These are phyloP conservation scores for Saccharum officinarum DNA, from an alignment of 176 grass and related monocot species.

Conservation along the genomic window DNA sequence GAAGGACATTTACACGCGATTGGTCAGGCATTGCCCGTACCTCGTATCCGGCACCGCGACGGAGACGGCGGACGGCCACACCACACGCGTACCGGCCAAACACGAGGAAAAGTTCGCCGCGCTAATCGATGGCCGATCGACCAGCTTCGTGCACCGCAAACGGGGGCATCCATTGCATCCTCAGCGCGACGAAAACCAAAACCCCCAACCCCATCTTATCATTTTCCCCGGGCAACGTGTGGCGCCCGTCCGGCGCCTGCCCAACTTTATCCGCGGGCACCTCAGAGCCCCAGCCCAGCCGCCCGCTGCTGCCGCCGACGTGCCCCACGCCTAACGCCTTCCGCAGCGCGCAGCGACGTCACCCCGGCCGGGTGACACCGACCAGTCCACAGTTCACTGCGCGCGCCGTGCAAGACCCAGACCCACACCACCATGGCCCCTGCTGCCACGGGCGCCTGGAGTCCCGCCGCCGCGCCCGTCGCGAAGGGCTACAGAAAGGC, in stretches of 20 bases:
- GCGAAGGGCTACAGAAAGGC: conserved; percentile 32
- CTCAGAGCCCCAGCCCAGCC: neutral
- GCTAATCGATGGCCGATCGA: too few relatives aligned
- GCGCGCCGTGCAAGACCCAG: neutral
- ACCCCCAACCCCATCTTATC: conserved; percentile 73
- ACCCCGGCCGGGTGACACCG: neutral
- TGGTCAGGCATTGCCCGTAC: neutral
- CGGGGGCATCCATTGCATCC: too few relatives aligned
- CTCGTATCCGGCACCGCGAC: neutral
- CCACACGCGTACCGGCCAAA: neutral
- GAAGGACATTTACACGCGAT: neutral
- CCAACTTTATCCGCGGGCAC: conserved; percentile 25
- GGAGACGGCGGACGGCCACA: neutral
- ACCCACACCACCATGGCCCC: conserved; percentile 28
- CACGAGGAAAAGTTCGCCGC: too few relatives aligned
- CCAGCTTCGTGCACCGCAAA: too few relatives aligned
- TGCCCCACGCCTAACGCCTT: neutral
- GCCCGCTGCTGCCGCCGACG: neutral
- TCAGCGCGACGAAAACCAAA: too few relatives aligned
- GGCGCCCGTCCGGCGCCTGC: too few relatives aligned
- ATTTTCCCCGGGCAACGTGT: conserved; percentile 41
- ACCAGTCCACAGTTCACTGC: neutral
- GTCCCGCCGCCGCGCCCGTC: conserved; percentile 16
- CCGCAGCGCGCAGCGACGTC: neutral
- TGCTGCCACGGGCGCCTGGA: conserved; percentile 25